These are phyloP conservation scores for Litchi chinensis DNA, from an alignment of 345 rosid species.

Conservation along the genomic window DNA sequence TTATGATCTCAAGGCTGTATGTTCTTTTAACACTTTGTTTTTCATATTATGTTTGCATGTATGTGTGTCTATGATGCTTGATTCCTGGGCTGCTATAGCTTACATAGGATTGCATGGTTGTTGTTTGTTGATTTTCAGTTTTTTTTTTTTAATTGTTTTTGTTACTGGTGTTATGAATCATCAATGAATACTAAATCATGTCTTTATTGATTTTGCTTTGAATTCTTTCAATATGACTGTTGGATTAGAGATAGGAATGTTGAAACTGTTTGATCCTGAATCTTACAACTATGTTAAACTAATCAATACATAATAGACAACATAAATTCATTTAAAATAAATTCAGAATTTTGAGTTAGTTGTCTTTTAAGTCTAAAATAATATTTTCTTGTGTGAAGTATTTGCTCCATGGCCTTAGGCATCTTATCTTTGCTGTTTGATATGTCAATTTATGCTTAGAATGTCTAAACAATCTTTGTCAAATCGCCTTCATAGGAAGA, in stretches of 20 bases:
- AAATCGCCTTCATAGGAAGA: slow-evolving; percentile 63
- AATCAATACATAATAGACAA: not conserved
- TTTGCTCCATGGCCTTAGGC: not conserved
- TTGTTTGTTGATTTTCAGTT: slow-evolving; percentile 16
- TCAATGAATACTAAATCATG: not conserved
- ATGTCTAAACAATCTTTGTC: not conserved
- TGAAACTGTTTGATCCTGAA: not conserved
- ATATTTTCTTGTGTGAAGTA: not conserved
- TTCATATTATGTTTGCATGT: not conserved
- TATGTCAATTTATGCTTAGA: not conserved
- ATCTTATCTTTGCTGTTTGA: not conserved
- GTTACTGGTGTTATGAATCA: not conserved
- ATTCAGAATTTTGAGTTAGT: not conserved
- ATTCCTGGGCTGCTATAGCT: not conserved
- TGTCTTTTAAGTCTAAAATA: not conserved
- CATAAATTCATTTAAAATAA: too few relatives aligned
- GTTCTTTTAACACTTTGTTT: slow-evolving; percentile 4
- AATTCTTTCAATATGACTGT: not conserved
- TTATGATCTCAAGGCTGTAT: slow-evolving; percentile 90
- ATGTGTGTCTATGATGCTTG: not conserved
- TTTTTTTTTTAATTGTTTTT: not conserved
- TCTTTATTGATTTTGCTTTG: not conserved
- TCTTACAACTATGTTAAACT: not conserved
- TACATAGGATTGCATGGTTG: not conserved
- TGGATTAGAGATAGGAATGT: not conserved